Conservation (phyloP, 495 filamentous ascomycete genomes). For the Lepidopterella palustris region DNA sequence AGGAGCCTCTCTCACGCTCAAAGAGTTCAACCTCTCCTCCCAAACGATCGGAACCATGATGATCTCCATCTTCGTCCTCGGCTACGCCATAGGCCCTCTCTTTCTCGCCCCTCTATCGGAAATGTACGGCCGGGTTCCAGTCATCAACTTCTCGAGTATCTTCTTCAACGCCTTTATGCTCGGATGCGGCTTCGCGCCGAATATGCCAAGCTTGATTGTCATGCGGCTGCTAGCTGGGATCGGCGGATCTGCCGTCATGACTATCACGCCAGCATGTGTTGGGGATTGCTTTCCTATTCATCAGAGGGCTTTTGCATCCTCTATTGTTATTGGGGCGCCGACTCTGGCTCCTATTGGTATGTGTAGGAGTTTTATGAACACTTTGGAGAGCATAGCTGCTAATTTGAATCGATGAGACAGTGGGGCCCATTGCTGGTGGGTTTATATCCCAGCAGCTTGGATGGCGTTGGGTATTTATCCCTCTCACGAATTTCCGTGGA, state of each 20-base stretch:
- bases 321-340: constrained; percentile 18
- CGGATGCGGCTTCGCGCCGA: constrained; percentile 14
- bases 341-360: constrained; percentile 17
- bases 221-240: constrained; percentile 20
- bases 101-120: constrained; percentile 25
- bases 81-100: constrained; percentile 22
- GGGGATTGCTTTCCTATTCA: constrained; percentile 20
- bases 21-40: constrained; percentile 15
- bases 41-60: constrained; percentile 16
- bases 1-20: constrained; percentile 14
- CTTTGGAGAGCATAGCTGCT: too few relatives aligned
- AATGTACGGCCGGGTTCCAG: constrained; percentile 14
- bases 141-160: constrained; percentile 7
- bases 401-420: too few relatives aligned
- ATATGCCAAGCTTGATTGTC: constrained; percentile 19
- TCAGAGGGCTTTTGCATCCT: constrained; percentile 11
- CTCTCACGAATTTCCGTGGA: background rate
- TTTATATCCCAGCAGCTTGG: constrained; percentile 21
- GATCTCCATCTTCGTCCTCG: constrained; percentile 23
- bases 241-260: constrained; percentile 19
- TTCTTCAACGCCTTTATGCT: constrained; percentile 21
- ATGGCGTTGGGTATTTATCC: constrained; percentile 17
- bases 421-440: constrained; percentile 22
- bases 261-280: constrained; percentile 13
- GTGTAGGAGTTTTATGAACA: background rate